Percentiles rank a stretch among this genome's conserved stretches.
These are phyloP conservation scores for Solanum chiquidenum DNA, from an alignment of 257 asterid genomes.

Conservation along the genomic window DNA sequence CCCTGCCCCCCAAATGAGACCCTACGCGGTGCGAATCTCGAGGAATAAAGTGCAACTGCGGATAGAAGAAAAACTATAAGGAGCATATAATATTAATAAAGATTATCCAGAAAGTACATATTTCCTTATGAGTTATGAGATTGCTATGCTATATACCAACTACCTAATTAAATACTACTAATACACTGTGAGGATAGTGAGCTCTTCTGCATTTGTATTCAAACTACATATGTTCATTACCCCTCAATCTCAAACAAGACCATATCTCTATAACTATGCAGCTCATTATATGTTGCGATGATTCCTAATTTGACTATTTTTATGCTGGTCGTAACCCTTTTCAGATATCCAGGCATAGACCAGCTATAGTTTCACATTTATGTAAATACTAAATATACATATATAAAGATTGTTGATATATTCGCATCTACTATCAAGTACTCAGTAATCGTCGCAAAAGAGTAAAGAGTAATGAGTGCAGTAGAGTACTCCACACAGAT, in stretches of 20 bases:
- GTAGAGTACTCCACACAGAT: not conserved
- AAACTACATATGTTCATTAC: not conserved
- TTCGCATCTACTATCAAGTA: not conserved
- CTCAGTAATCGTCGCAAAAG: not conserved
- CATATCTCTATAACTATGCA: not conserved
- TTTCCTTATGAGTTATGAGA: not conserved
- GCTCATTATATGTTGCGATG: not conserved
- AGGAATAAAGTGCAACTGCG: not conserved
- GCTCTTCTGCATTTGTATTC: not conserved
- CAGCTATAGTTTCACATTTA: not conserved
- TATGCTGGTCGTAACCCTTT: not conserved
- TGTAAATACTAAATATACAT: not conserved
- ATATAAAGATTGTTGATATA: not conserved
- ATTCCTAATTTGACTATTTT: not conserved
- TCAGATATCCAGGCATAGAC: not conserved
- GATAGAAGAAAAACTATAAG: not conserved
- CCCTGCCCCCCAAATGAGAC: too few relatives aligned
- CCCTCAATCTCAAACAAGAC: not conserved
- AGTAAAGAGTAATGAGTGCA: not conserved
- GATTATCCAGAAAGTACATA: not conserved
- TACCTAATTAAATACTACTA: not conserved
- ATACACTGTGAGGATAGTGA: not conserved
- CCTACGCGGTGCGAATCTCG: not conserved
- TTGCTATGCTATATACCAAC: not conserved
- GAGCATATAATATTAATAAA: not conserved